phyloP scores from a whole-genome alignment of 179 eudicot species.

The Drosera spatulata region DNA sequence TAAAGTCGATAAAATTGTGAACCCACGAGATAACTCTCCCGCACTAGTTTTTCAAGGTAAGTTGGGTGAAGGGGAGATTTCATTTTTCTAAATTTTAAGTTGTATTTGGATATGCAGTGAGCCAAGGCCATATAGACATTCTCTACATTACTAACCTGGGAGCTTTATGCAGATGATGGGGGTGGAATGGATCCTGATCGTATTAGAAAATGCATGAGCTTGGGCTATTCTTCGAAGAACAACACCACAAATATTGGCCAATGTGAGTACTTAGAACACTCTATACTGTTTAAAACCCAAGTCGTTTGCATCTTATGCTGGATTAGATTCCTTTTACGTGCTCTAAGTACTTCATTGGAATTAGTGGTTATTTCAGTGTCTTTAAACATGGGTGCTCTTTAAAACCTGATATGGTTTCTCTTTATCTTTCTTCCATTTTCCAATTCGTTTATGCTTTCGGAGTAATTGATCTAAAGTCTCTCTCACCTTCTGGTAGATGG shows the following conservation, averaged over 20 bases:
- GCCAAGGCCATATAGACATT: not conserved
- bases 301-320: no score
- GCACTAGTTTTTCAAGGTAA: slow-evolving; percentile 82
- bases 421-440: not conserved
- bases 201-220: slow-evolving; percentile 92
- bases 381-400: not conserved
- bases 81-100: not conserved
- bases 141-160: slow-evolving; percentile 6
- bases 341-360: no score
- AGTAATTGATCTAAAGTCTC: slow-evolving; percentile 2
- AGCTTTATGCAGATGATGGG: slow-evolving; percentile 66
- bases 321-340: no score
- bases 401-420: not conserved
- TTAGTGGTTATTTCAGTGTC: not conserved
- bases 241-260: slow-evolving; percentile 86
- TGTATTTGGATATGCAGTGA: not conserved
- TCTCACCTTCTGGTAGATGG: slow-evolving; percentile 50
- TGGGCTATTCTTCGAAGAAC: slow-evolving; percentile 93
- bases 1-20: slow-evolving; percentile 71
- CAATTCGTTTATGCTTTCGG: slow-evolving; percentile 5
- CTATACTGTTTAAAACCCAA: no score
- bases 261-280: slow-evolving; percentile 33
- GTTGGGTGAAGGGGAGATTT: slow-evolving; percentile 4
- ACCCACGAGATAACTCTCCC: slow-evolving; percentile 70
- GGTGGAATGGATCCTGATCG: slow-evolving; percentile 97